Conservation (phyloP, 2,329 filamentous ascomycete genomes). For the Colletotrichum tofieldiae region DNA sequence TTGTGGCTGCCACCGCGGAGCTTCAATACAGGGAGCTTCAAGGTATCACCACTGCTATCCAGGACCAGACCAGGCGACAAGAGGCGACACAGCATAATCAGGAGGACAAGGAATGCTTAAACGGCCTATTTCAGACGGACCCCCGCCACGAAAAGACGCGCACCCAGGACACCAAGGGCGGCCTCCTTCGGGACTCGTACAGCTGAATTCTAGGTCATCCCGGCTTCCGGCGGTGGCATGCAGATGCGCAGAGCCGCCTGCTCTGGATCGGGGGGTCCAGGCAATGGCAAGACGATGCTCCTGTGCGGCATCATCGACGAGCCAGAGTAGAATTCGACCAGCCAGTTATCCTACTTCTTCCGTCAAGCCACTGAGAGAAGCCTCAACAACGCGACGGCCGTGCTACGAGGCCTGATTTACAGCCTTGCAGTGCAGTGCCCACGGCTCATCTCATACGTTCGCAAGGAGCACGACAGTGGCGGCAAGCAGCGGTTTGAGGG, state of each 20-base stretch:
- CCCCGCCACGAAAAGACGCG: slow-evolving; percentile 53
- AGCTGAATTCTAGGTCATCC: slow-evolving; percentile 53
- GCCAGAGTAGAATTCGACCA: slow-evolving; percentile 36
- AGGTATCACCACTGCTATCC: not conserved
- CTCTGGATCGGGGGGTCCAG: slow-evolving; percentile 59
- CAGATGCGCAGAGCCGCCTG: slow-evolving; percentile 43
- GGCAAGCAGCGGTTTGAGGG: slow-evolving; percentile 58
- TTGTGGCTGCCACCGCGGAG: not conserved
- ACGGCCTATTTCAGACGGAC: slow-evolving; percentile 37
- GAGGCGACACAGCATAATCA: slow-evolving; percentile 40
- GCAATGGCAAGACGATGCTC: slow-evolving; percentile 63
- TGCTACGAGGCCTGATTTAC: slow-evolving; percentile 61
- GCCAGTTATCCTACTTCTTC: slow-evolving; percentile 55
- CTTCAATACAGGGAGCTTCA: not conserved
- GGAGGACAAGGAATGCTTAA: not conserved
- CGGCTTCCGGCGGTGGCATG: slow-evolving; percentile 48
- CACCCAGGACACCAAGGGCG: slow-evolving; percentile 55
- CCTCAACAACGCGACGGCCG: slow-evolving; percentile 56
- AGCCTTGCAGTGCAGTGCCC: slow-evolving; percentile 49
- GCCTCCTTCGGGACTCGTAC: slow-evolving; percentile 52
- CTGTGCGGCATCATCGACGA: slow-evolving; percentile 57
- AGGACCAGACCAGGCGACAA: not conserved
- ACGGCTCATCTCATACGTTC: slow-evolving; percentile 22
- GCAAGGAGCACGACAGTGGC: slow-evolving; percentile 28
- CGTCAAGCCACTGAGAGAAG: slow-evolving; percentile 57